These are phyloP conservation scores for Setaria viridis DNA, from an alignment of 202 grass and related monocot genomes.

Conservation along the genomic window DNA sequence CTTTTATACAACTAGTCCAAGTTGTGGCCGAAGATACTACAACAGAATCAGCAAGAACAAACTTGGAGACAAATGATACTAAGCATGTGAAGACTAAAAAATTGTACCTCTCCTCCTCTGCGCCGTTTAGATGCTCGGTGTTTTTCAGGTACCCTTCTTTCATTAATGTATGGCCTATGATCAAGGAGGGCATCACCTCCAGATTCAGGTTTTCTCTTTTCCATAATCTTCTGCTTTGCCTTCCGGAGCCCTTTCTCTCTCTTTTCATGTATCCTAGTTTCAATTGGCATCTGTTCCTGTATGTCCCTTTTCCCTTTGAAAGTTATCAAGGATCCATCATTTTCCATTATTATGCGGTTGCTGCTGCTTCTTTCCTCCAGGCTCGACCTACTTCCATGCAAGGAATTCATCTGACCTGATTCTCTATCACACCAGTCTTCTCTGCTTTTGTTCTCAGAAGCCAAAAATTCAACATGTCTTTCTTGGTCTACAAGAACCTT, in stretches of 20 bases:
- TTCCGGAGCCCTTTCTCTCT: slow-evolving; percentile 70
- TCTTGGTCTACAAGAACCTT: slow-evolving; percentile 51
- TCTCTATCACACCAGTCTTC: slow-evolving; percentile 58
- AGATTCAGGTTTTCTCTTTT: slow-evolving; percentile 76
- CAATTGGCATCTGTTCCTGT: slow-evolving; percentile 56
- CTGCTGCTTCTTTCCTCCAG: slow-evolving; percentile 50
- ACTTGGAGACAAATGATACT: not conserved
- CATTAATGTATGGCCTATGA: slow-evolving; percentile 73
- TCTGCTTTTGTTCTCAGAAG: slow-evolving; percentile 51
- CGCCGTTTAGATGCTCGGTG: slow-evolving; percentile 66
- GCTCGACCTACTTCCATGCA: slow-evolving; percentile 38
- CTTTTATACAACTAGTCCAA: not conserved
- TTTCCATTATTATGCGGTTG: slow-evolving; percentile 36
- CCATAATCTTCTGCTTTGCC: slow-evolving; percentile 79
- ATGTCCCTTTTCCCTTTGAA: slow-evolving; percentile 61
- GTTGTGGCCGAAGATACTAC: not conserved
- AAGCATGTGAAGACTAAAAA: slow-evolving; percentile 3
- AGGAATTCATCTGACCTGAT: slow-evolving; percentile 51
- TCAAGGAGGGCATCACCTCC: slow-evolving; percentile 74
- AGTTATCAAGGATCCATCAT: slow-evolving; percentile 50
- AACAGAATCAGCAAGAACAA: not conserved
- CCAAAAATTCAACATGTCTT: slow-evolving; percentile 56
- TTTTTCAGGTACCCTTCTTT: slow-evolving; percentile 72
- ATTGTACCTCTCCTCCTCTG: slow-evolving; percentile 87
- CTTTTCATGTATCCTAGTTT: slow-evolving; percentile 61